Percentiles rank a stretch among this genome's conserved stretches.
Conservation (phyloP, 2,329 filamentous ascomycete species). For the Paecilomyces variotii region DNA sequence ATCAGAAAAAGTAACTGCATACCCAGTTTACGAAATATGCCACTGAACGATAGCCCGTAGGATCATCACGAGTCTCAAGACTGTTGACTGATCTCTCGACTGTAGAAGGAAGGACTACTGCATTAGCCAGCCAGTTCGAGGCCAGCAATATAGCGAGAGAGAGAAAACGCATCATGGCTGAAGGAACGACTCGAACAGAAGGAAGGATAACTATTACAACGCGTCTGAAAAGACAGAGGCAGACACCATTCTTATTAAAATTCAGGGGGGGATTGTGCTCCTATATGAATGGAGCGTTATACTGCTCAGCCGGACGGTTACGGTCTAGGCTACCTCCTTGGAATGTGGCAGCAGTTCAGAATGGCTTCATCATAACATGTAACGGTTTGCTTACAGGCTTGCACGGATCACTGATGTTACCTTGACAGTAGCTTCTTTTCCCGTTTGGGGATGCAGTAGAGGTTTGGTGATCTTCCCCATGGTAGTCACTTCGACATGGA, state of each 20-base stretch:
- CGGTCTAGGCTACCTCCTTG: neutral
- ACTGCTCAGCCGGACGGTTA: neutral
- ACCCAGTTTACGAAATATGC: constrained; percentile 43
- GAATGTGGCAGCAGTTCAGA: neutral
- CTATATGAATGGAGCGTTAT: neutral
- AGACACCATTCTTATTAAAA: neutral
- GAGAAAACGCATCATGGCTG: neutral
- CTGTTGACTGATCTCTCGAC: neutral
- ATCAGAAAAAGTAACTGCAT: neutral
- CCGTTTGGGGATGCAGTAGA: neutral
- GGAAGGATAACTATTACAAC: neutral
- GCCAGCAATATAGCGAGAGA: neutral
- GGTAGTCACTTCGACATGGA: neutral
- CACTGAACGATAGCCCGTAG: constrained; percentile 23
- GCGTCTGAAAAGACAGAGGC: neutral
- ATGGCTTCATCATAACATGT: neutral
- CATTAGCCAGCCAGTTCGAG: constrained; percentile 1
- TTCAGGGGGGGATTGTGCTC: neutral
- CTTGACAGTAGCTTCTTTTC: neutral
- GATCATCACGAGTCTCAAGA: constrained; percentile 1
- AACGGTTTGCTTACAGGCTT: neutral
- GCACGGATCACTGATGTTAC: neutral
- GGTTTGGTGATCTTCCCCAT: neutral
- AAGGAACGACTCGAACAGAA: neutral
- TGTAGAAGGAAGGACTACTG: neutral